These are phyloP conservation scores for Aspergillus brunneoviolaceus DNA, from an alignment of 2,329 filamentous ascomycete genomes.

Conservation along the genomic window DNA sequence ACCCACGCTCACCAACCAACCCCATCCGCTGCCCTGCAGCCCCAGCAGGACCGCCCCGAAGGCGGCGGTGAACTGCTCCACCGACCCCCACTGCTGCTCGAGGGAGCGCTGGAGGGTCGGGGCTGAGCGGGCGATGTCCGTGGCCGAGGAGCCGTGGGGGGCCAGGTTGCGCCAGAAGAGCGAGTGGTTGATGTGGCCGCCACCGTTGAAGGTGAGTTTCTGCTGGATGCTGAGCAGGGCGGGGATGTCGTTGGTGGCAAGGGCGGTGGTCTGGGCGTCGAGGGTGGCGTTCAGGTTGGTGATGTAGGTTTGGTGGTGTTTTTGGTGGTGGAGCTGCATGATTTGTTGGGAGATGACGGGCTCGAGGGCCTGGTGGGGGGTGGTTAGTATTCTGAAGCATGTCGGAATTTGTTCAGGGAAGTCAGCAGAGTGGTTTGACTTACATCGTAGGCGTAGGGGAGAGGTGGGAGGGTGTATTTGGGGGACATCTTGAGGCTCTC, in stretches of 20 bases:
- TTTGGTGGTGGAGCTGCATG: slow-evolving; percentile 92
- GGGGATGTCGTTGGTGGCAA: slow-evolving; percentile 58
- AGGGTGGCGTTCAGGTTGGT: slow-evolving; percentile 79
- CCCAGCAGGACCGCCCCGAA: slow-evolving; percentile 66
- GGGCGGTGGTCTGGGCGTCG: slow-evolving; percentile 62
- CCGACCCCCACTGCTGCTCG: slow-evolving; percentile 64
- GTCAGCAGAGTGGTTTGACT: slow-evolving; percentile 26
- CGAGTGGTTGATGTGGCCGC: slow-evolving; percentile 89
- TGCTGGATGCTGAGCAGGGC: slow-evolving; percentile 66
- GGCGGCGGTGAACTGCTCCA: slow-evolving; percentile 63
- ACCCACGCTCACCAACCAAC: slow-evolving; percentile 70
- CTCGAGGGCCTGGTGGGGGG: slow-evolving; percentile 67
- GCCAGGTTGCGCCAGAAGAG: slow-evolving; percentile 87
- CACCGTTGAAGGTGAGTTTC: slow-evolving; percentile 82
- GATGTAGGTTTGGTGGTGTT: slow-evolving; percentile 92
- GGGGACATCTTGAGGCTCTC: slow-evolving; percentile 23
- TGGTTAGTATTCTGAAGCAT: background rate
- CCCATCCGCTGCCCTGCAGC: slow-evolving; percentile 84
- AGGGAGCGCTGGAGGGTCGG: slow-evolving; percentile 64
- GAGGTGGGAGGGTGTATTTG: slow-evolving; percentile 60
- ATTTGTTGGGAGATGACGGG: slow-evolving; percentile 76
- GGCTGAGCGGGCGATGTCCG: slow-evolving; percentile 55
- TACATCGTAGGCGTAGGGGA: slow-evolving; percentile 71
- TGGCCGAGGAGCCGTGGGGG: slow-evolving; percentile 58
- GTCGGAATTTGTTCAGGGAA: no score